Evolutionary conservation across 345 rosid species (phyloP).

Genomic region (Arabis hirsuta): DNA sequence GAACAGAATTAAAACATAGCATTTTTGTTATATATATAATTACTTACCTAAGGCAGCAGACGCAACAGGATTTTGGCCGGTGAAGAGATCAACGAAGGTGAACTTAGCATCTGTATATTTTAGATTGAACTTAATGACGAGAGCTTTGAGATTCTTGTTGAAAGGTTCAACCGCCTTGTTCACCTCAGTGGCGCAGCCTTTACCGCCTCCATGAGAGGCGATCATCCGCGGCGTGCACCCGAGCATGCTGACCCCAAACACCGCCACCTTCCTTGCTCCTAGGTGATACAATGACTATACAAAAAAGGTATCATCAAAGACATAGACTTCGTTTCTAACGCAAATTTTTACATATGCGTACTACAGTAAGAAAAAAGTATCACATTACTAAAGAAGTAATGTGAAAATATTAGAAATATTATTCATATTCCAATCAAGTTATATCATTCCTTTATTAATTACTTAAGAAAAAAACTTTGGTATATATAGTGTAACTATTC

Average conservation of each 20-base stretch:
- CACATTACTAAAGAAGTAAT: too few species aligned
- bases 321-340: too few species aligned
- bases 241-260: slow-evolving; percentile 45
- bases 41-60: slow-evolving; percentile 37
- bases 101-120: slow-evolving; percentile 40
- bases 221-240: slow-evolving; percentile 50
- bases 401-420: too few species aligned
- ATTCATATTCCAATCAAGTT: too few species aligned
- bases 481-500: slow-evolving; percentile 2
- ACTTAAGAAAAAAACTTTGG: neutral
- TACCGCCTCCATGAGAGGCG: slow-evolving; percentile 33
- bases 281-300: slow-evolving; percentile 32
- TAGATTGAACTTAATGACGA: slow-evolving; percentile 42
- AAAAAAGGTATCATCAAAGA: neutral
- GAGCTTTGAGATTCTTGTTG: slow-evolving; percentile 39
- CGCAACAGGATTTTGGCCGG: slow-evolving; percentile 18
- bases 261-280: slow-evolving; percentile 48
- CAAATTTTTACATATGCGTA: too few species aligned
- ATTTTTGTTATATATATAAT: neutral
- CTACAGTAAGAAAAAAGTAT: too few species aligned
- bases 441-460: too few species aligned
- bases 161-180: too few species aligned
- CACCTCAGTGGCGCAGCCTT: slow-evolving; percentile 39
- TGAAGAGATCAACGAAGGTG: slow-evolving; percentile 41
- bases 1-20: neutral